Evolutionary conservation across 1,139 yeast species (phyloP), one percentile per base, ranked within the genome.

Genomic region (Blastobotrys niveus): DNA sequence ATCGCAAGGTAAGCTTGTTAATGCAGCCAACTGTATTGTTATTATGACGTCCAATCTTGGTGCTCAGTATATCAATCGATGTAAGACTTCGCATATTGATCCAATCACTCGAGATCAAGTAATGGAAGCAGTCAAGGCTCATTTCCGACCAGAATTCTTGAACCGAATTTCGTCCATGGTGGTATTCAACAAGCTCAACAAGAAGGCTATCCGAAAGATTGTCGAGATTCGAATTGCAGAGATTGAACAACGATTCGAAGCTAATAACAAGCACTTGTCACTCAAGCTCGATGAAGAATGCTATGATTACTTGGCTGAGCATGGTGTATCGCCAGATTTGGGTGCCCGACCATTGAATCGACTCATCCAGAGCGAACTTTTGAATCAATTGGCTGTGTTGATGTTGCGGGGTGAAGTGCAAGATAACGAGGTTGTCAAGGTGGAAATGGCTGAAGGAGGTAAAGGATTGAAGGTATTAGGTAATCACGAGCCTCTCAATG

Each of bases 321-420:
- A 88, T 58, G 98, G 99, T 38, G 91, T 89, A 68, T 87, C 95
- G 22, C 76, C 84, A 43, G 95, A 88, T 64, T 73, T 91, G 64
- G 98, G 99, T 67, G 98, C 99, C 2, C 79, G 99, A 65, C 99
- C 99, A 50, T 76, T 91, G 68, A 93, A 91, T 74, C 79, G 98
- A 60, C 76, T 91, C 56, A 88, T 91, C 52, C 97, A 91, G 66
- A 78, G 75, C 53, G 94, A 88, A 64, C 74, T 91, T 25, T 78
- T 91, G 64, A 91, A 91, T 67, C 80, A 74, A 57, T 72, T 91
- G 67, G 98, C 99, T 1, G 76, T 91, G n/a, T 74, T 83, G 66
- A 76, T 91, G 48, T 75, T 91, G 55, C 82, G 81, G 62, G 95
- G 95, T 15, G 95, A 89, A 66, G 76, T 91, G 48, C 75, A 72